phyloP scores from a whole-genome alignment of 371 early-diverging fungal species.

The Mucor plumbeus region DNA sequence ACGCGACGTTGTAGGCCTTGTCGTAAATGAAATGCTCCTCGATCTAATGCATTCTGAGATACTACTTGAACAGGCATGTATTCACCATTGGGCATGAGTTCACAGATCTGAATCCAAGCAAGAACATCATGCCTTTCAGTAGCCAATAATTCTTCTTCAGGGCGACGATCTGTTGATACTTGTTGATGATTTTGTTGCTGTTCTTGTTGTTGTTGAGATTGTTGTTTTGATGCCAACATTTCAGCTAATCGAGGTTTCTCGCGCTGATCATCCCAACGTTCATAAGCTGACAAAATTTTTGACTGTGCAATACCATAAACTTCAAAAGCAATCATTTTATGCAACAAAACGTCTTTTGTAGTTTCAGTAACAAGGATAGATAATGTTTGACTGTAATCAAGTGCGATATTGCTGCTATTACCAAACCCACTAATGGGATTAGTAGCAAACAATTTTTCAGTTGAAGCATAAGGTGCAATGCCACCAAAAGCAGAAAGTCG shows the following conservation, averaged over 20 bases:
- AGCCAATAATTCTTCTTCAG: constrained; percentile 61
- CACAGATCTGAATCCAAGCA: constrained; percentile 73
- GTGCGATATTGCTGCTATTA: constrained; percentile 43
- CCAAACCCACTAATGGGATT: constrained; percentile 62
- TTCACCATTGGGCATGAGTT: constrained; percentile 71
- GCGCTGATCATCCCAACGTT: constrained; percentile 61
- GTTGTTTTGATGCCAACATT: constrained; percentile 17
- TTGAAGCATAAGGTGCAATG: constrained; percentile 31
- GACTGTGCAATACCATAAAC: constrained; percentile 63
- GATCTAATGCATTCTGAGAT: constrained; percentile 52
- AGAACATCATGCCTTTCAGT: constrained; percentile 76
- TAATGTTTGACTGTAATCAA: constrained; percentile 67
- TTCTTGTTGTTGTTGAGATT: background rate
- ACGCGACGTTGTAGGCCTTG: constrained; percentile 90
- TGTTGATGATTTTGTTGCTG: constrained; percentile 4
- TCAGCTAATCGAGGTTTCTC: constrained; percentile 41
- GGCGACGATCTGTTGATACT: constrained; percentile 37
- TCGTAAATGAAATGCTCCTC: constrained; percentile 72
- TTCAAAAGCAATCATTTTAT: constrained; percentile 56
- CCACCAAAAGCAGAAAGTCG: constrained; percentile 63
- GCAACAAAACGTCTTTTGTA: constrained; percentile 41
- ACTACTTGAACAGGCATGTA: constrained; percentile 77
- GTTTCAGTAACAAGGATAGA: constrained; percentile 48
- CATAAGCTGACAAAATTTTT: constrained; percentile 50
- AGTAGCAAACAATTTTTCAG: constrained; percentile 65